Base-by-base conservation (phyloP, 371 early-diverging fungal species). In the Apophysomyces sp. region DNA sequence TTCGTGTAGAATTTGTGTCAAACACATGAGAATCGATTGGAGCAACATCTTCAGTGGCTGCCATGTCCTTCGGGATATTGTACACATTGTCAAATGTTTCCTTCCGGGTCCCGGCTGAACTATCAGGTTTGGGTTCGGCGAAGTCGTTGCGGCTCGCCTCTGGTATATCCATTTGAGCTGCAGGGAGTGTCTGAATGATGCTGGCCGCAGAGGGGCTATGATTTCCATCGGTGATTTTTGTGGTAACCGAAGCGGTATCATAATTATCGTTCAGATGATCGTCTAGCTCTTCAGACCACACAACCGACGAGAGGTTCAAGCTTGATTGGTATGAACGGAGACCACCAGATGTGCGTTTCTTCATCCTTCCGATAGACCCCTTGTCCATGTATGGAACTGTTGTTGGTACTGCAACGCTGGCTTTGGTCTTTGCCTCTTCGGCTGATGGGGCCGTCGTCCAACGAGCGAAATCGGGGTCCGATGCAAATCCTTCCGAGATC, bases 401-500 rank as follows among this genome's bases (percentile, higher is more conserved):
- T 21, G 55, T 4, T n/a, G 55, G 30, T 58, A 31, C 40, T 49
- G 31, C 16, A 16, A 32, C 62, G n/a, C n/a, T n/a, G n/a, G n/a
- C n/a, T n/a, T n/a, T 51, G 24, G 44, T 18, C 40, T 39, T 27
- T 31, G 61, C n/a, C 32, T 41, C 30, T 55, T 65, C 34, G 16
- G 36, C 34, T 24, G 5, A 18, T 26, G 7, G 58, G 30, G 73
- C 66, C 1, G 69, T 66, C 2, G 73, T 76, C 77, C 77, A 76
- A 27, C 67, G 71, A 52, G 56, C 59, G 36, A 77, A 63, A 55
- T 73, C 77, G 9, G 74, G 74, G 39, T 77, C 77, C 18, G 70
- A 62, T 5, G 69, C 63, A 39, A 73, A 65, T 16, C 63, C 74
- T 18, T 58, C 63, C 0, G 63, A 40, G n/a, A 65, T 26, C 7